phyloP scores from a whole-genome alignment of 2,329 filamentous ascomycete genomes.

The Neodidymelliopsis sp. region DNA sequence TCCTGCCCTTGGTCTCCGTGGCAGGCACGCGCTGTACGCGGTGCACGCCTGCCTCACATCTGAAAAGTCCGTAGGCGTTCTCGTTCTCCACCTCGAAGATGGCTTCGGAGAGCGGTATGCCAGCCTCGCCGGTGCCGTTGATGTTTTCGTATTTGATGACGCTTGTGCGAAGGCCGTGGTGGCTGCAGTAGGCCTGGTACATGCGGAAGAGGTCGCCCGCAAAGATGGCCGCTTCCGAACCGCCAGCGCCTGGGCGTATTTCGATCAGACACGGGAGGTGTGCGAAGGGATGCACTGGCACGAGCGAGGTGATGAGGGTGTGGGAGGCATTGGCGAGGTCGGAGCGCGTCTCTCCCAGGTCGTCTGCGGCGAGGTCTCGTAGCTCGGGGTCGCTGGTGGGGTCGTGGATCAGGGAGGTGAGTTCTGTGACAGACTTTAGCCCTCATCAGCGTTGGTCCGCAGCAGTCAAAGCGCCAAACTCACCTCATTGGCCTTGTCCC shows the following conservation, averaged over 20 bases:
- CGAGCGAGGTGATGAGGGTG: conserved; percentile 76
- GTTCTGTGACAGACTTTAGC: conserved; percentile 66
- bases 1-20: conserved; percentile 89
- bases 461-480: conserved; percentile 19
- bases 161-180: conserved; percentile 69
- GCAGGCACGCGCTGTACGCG: conserved; percentile 91
- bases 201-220: conserved; percentile 86
- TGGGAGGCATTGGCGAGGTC: conserved; percentile 69
- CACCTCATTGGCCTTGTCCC: conserved; percentile 66
- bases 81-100: conserved; percentile 81
- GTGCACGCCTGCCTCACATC: conserved; percentile 92
- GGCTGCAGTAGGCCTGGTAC: conserved; percentile 82
- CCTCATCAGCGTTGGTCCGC: conserved; percentile 27
- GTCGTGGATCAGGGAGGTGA: conserved; percentile 79
- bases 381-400: conserved; percentile 66
- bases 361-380: conserved; percentile 67
- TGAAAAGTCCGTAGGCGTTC: conserved; percentile 81
- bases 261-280: conserved; percentile 90
- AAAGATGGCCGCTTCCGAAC: conserved; percentile 89
- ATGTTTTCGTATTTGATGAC: conserved; percentile 82
- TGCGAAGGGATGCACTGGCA: conserved; percentile 89
- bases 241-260: conserved; percentile 89
- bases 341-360: conserved; percentile 71
- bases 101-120: conserved; percentile 81
- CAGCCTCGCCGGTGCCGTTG: conserved; percentile 67